phyloP scores from a whole-genome alignment of 805 yeast species.

The Debaryomyces castellii region DNA sequence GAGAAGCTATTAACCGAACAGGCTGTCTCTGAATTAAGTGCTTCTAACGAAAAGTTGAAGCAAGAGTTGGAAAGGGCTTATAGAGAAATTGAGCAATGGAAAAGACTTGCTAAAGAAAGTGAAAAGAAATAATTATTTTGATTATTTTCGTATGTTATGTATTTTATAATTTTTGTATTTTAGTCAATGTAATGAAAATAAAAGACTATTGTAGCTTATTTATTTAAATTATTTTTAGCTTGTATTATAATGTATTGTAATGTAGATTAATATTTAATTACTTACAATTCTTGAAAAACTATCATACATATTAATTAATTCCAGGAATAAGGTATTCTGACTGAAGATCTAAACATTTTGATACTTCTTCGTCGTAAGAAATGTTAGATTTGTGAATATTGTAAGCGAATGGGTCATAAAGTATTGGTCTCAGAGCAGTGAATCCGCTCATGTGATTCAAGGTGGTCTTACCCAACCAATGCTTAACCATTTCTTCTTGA shows the following conservation, averaged over 20 bases:
- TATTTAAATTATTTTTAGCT: background rate
- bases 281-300: background rate
- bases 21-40: slow-evolving; percentile 79
- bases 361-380: slow-evolving; percentile 27
- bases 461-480: slow-evolving; percentile 19
- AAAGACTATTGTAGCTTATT: background rate
- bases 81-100: slow-evolving; percentile 86
- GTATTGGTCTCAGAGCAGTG: slow-evolving; percentile 7
- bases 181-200: background rate
- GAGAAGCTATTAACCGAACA: slow-evolving; percentile 92
- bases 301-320: background rate
- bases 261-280: too few species aligned
- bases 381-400: slow-evolving; percentile 17
- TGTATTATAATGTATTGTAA: too few species aligned
- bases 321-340: background rate
- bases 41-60: slow-evolving; percentile 84
- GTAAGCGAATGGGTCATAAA: slow-evolving; percentile 20
- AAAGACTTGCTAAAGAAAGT: slow-evolving; percentile 36
- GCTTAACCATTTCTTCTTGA: slow-evolving; percentile 24
- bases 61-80: slow-evolving; percentile 88
- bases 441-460: slow-evolving; percentile 6
- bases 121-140: slow-evolving; percentile 23
- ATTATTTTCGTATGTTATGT: background rate
- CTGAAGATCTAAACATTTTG: slow-evolving; percentile 10
- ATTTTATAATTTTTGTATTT: slow-evolving; percentile 1